Evolutionary conservation across 331 rosid species (phyloP), one percentile per base, ranked within the genome.

Genomic region (Quercus tomentella): DNA sequence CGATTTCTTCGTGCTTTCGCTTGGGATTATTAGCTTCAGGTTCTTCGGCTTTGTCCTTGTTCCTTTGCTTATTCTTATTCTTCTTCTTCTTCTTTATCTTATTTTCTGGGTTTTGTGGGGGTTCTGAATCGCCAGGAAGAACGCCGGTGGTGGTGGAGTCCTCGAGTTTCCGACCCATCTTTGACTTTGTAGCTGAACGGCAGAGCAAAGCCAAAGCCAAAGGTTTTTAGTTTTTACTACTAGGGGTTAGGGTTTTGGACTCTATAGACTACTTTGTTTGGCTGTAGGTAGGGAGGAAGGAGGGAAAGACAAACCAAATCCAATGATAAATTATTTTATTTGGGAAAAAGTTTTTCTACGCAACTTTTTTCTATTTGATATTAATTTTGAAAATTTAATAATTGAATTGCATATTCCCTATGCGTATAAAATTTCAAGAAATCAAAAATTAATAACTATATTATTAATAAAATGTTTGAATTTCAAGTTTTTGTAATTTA

Each of bases 81-180:
- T 86, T 87, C 74, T 86, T 87, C 74, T 88, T 90, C 55, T 88
- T 61, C 17, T 84, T 80, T 68, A 67, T 35, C 16, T 82, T 84
- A 20, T 31, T 70, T 55, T 41, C 14, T 41, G 49, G 4, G 49
- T 9, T 41, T 41, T 57, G 37, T 10, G 68, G 77, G 58, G 54
- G n/a, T 75, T 77, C 89, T 76, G 89, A 84, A 66, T 88, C 89
- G 80, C 37, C 43, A 61, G 55, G 15, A 21, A 7, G 15, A 41
- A 41, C 14, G 49, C 14, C 49, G 49, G 49, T 2, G 49, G 49
- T 0, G 56, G 87, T 65, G 76, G 75, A 51, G 63, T 82, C 92
- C 80, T 69, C 72, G 88, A 85, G 89, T 43, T 86, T 94, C 20
- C 89, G 88, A 78, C 88, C 97, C 98, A 92, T 94, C 73, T 25